These are phyloP conservation scores for Casuarina equisetifolia DNA, from an alignment of 306 rosid species.

Conservation along the genomic window DNA sequence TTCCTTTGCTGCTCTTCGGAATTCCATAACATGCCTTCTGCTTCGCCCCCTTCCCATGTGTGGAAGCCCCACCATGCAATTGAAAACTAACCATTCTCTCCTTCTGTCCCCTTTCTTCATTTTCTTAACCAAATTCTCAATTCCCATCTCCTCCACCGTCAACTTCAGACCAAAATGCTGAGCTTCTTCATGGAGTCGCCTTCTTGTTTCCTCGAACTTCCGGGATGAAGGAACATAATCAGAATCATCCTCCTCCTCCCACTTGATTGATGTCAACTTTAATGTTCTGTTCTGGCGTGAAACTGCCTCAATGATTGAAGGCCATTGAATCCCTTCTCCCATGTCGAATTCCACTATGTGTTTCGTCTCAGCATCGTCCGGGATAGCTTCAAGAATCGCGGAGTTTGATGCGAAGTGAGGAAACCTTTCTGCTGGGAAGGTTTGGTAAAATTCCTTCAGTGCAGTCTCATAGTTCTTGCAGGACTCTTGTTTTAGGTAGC, in stretches of 20 bases:
- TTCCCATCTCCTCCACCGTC: constrained; percentile 46
- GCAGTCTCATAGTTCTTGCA: constrained; percentile 33
- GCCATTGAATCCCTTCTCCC: constrained; percentile 58
- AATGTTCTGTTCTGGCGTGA: constrained; percentile 35
- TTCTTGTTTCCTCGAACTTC: constrained; percentile 47
- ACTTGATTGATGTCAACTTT: constrained; percentile 52
- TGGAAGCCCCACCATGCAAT: constrained; percentile 49
- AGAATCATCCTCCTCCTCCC: constrained; percentile 31
- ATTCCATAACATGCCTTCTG: constrained; percentile 40
- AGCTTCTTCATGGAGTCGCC: constrained; percentile 43
- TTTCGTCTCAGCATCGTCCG: constrained; percentile 44
- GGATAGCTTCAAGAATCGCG: constrained; percentile 48
- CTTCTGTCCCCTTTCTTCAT: constrained; percentile 38
- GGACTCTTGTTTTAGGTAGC: constrained; percentile 54
- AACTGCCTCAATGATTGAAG: constrained; percentile 41
- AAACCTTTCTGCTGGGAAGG: constrained; percentile 42
- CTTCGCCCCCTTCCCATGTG: constrained; percentile 50
- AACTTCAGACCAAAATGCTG: constrained; percentile 44
- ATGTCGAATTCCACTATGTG: constrained; percentile 52
- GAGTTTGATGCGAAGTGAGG: constrained; percentile 58
- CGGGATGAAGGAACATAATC: constrained; percentile 18
- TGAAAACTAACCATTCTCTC: constrained; percentile 50
- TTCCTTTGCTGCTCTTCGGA: constrained; percentile 48
- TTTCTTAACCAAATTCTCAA: constrained; percentile 45
- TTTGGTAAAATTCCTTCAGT: constrained; percentile 45